Conservation (phyloP, 2,329 filamentous ascomycete genomes). For the Sclerotinia glacialis region DNA sequence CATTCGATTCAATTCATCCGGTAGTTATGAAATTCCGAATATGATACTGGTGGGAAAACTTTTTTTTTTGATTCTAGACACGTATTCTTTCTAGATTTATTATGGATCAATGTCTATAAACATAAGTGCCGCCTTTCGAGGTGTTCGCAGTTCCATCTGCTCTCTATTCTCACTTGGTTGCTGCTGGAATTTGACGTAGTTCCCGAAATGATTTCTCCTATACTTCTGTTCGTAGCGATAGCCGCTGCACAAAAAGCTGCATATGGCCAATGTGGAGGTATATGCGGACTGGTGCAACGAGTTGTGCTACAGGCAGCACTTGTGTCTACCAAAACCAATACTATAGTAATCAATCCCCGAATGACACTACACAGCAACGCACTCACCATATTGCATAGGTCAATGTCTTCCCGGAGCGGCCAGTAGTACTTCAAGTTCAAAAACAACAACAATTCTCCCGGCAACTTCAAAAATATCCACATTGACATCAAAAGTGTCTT, state of each 20-base stretch:
- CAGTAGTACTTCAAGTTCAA: neutral
- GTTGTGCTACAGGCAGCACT: conserved; percentile 23
- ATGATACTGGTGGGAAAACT: neutral
- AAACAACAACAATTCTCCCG: neutral
- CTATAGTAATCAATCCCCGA: neutral
- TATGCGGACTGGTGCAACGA: conserved; percentile 24
- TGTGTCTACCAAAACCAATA: conserved; percentile 28
- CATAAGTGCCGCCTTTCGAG: neutral
- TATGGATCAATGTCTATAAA: neutral
- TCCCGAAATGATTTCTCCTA: neutral
- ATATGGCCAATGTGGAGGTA: conserved; percentile 32
- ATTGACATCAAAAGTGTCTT: neutral
- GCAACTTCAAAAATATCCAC: neutral
- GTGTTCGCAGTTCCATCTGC: neutral
- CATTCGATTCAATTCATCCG: neutral
- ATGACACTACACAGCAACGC: too few species aligned
- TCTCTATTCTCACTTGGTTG: neutral
- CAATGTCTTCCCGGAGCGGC: conserved; percentile 7
- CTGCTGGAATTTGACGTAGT: too few species aligned
- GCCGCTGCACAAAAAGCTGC: conserved; percentile 11
- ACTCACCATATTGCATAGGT: neutral
- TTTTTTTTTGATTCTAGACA: neutral
- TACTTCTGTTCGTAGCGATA: neutral
- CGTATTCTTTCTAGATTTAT: neutral
- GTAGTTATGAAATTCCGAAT: neutral